Conservation (phyloP, 306 rosid species). For the apple (Malus domestica) region ASM211411v1 NC_041800.1:31622233-31622732, state of each 20-base stretch:
- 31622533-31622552: constrained; percentile 99
- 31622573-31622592: constrained; percentile 85
- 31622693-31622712: constrained; percentile 70
- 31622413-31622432: constrained; percentile 58
- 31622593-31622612: constrained; percentile 14
- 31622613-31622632: constrained; percentile 9
- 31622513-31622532: constrained; percentile 83
- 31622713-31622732: constrained; percentile 72
- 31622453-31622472: constrained; percentile 73
- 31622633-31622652: background rate
- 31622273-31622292: constrained; percentile 28
- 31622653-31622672: constrained; percentile 27
- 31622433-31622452: constrained; percentile 61
- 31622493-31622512: constrained; percentile 71
- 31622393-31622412: constrained; percentile 68
- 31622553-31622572: constrained; percentile 92
- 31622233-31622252: constrained; percentile 55
- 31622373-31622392: no score
- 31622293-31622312: background rate
- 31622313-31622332: background rate
- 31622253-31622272: constrained; percentile 82
- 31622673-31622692: constrained; percentile 97
- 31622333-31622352: background rate
- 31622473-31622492: constrained; percentile 77
- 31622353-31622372: background rate